Conservation (phyloP, 2,329 filamentous ascomycete species). For the Sarocladiaceae sp. region DNA sequence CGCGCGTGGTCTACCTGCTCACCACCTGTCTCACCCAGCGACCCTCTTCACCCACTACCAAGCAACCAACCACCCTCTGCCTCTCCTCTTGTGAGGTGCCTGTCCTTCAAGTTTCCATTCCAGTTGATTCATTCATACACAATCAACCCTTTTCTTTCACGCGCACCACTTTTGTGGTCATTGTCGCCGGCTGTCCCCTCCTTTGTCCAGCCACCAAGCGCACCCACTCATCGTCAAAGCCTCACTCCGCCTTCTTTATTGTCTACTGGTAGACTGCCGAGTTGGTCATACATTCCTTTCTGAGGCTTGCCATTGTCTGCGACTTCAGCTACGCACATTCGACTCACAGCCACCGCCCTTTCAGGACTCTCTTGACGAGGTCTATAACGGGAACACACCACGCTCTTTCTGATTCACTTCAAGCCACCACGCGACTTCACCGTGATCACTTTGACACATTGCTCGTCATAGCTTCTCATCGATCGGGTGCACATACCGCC, state of each 20-base stretch:
- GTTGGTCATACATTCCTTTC: constrained; percentile 2
- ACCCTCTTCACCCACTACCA: neutral
- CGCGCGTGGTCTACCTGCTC: neutral
- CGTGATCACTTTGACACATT: neutral
- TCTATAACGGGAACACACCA: neutral
- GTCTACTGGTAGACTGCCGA: neutral
- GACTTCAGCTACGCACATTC: neutral
- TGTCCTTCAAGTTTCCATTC: constrained; percentile 6
- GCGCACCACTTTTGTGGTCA: neutral
- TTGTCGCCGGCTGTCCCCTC: neutral
- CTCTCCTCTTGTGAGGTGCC: neutral
- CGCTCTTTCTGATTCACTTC: neutral
- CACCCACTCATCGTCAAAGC: neutral
- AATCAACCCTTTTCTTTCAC: neutral
- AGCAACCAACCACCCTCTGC: neutral
- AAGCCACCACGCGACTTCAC: neutral
- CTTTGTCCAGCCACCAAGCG: neutral
- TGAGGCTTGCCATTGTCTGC: constrained; percentile 4
- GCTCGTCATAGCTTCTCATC: neutral
- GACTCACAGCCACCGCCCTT: constrained; percentile 5
- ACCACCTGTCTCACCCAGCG: neutral
- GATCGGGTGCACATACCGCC: neutral
- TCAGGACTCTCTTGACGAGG: neutral
- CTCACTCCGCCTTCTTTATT: neutral
- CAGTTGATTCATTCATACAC: neutral